These are phyloP conservation scores for Coffea canephora DNA, from an alignment of 257 asterid species.

Conservation along the genomic window DNA sequence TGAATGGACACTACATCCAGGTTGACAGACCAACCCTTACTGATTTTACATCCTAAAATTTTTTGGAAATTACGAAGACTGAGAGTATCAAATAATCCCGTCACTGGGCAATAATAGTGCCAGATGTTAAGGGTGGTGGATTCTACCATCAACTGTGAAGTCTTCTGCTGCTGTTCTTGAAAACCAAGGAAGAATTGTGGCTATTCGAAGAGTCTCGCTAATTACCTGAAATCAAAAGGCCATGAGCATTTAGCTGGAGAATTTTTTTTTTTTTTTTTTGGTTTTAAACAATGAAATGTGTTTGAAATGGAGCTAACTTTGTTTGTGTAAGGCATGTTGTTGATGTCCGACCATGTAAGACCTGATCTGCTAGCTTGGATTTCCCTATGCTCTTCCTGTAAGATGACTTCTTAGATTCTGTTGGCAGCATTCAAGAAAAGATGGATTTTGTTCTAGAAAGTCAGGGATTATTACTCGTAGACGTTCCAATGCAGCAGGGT, in stretches of 20 bases:
- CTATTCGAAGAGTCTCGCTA: constrained; percentile 76
- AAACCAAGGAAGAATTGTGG: constrained; percentile 82
- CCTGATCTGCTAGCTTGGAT: constrained; percentile 44
- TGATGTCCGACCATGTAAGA: constrained; percentile 82
- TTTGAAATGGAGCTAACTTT: constrained; percentile 41
- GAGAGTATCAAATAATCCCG: not conserved
- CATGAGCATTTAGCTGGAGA: not conserved
- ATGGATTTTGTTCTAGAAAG: not conserved
- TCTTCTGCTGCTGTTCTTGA: constrained; percentile 92
- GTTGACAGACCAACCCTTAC: constrained; percentile 76
- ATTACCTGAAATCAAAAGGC: constrained; percentile 46
- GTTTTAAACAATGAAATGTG: constrained; percentile 1
- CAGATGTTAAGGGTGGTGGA: constrained; percentile 1
- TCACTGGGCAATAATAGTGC: not conserved
- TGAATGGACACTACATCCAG: constrained; percentile 85
- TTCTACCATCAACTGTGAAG: constrained; percentile 71
- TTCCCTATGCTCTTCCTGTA: constrained; percentile 72
- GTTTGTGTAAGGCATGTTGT: constrained; percentile 70
- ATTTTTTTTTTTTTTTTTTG: not conserved
- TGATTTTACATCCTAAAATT: constrained; percentile 55
- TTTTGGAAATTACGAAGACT: not conserved
- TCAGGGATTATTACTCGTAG: constrained; percentile 49
- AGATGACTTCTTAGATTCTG: constrained; percentile 11
- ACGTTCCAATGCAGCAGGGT: constrained; percentile 58
- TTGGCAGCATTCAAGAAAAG: not conserved